Base-by-base conservation (phyloP, 2,329 filamentous ascomycete species). In the Penicillium decumbens region DNA sequence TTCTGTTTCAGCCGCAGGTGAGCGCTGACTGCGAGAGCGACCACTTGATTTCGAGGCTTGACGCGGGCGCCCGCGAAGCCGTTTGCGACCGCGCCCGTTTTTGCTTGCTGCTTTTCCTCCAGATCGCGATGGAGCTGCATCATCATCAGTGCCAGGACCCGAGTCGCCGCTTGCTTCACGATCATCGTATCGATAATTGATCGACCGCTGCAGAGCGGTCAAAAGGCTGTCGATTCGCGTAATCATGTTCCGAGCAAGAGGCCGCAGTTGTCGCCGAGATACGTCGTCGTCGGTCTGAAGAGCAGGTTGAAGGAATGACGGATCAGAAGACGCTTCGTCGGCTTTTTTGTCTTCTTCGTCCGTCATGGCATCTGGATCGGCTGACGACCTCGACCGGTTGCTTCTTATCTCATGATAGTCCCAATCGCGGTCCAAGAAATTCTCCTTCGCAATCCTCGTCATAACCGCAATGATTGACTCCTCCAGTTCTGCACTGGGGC, bases 211-310 rank as follows among this genome's bases (percentile, higher is more conserved):
- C 12, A 97, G 75, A 3, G 84, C 80, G 27, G 77, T 74, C 5
- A 95, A 77, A 0, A 92, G 77, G 4, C 75, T 68, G 59, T 96
- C 89, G 1, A 95, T 65, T 30, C 82, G 80, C 1, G 76, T 71
- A 7, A 95, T 75, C 13, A 91, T 79, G 56, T 88, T 84, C n/a
- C 84, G 77, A 9, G 87, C 78, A 0, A 81, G 78, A 0, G 89
- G 88, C 0, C 78, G 77, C 13, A 95, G 72, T 4, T 95, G 73
- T 1, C 70, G 65, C 50, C 78, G 74, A 0, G 88, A 51, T 12
- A 40, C 25, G 20, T 51, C 57, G 5, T 61, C 58, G 12, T 61
- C 59, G 3, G 52, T 37, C 25, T 55, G 53, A 2, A 57, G 42
- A 3, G 49, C 52, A 0, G 59, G 81, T 5, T 56, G 61, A 32